Evolutionary conservation across 768 basidiomycete species (phyloP).

Genomic region (Tylopilus balloui): DNA sequence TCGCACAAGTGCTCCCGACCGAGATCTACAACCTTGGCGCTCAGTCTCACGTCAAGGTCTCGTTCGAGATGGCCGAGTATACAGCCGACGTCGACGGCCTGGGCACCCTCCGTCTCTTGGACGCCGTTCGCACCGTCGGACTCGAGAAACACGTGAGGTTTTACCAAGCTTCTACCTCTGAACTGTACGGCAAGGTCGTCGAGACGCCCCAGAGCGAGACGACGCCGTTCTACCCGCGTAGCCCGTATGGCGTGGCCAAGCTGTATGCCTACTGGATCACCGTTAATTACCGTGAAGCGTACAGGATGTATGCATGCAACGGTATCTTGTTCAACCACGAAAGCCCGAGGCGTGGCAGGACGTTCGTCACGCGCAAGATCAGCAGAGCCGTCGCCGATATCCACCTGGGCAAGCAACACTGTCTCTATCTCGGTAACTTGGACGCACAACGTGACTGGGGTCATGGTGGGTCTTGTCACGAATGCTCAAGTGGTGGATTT

Average conservation of each 20-base stretch:
- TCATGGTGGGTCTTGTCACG: slow-evolving; percentile 57
- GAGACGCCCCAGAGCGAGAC: slow-evolving; percentile 94
- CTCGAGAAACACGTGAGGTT: slow-evolving; percentile 90
- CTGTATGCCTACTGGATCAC: slow-evolving; percentile 89
- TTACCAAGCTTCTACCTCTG: slow-evolving; percentile 97
- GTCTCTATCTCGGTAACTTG: slow-evolving; percentile 90
- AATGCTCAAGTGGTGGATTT: neutral
- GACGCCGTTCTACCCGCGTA: slow-evolving; percentile 98
- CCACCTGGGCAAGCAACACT: slow-evolving; percentile 78
- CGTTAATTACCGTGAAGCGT: slow-evolving; percentile 91
- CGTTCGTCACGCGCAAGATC: slow-evolving; percentile 96
- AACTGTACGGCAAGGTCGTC: slow-evolving; percentile 95
- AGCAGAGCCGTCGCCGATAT: slow-evolving; percentile 92
- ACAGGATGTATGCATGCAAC: slow-evolving; percentile 95
- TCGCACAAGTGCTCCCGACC: slow-evolving; percentile 89
- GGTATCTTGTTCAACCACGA: slow-evolving; percentile 99
- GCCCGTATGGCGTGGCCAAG: slow-evolving; percentile 95
- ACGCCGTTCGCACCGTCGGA: slow-evolving; percentile 93
- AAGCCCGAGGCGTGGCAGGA: slow-evolving; percentile 89
- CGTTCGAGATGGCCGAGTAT: slow-evolving; percentile 99
- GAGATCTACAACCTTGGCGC: slow-evolving; percentile 98
- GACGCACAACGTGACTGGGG: slow-evolving; percentile 98
- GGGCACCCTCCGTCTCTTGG: slow-evolving; percentile 91
- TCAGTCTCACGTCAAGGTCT: slow-evolving; percentile 98
- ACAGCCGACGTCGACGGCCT: slow-evolving; percentile 96